phyloP scores from a whole-genome alignment of 2,329 filamentous ascomycete species.

The Sordariomycetes sp. region DNA sequence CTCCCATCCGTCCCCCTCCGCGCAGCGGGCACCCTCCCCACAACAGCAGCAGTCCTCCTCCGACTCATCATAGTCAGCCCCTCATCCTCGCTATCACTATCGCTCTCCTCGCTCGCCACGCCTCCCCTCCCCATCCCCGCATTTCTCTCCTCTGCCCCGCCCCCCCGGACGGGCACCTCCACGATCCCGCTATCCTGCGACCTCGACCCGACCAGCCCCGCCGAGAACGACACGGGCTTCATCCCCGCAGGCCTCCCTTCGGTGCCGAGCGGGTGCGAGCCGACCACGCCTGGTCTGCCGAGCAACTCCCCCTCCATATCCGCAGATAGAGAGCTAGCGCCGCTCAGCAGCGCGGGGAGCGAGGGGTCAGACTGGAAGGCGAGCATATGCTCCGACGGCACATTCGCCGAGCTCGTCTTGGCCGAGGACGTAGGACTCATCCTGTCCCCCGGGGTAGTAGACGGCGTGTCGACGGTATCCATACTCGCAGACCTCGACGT shows the following conservation, averaged over 20 bases:
- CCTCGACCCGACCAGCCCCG: constrained; percentile 14
- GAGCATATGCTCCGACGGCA: constrained; percentile 25
- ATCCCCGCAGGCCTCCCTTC: constrained; percentile 41
- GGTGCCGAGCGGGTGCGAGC: constrained; percentile 26
- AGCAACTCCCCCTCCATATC: constrained; percentile 49
- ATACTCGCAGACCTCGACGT: constrained; percentile 36
- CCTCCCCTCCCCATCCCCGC: neutral
- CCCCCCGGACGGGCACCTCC: constrained; percentile 12
- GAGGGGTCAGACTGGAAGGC: constrained; percentile 51
- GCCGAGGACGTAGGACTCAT: constrained; percentile 30
- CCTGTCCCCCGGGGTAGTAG: constrained; percentile 41
- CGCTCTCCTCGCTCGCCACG: constrained; percentile 6
- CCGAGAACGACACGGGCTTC: constrained; percentile 36
- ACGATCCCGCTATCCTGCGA: constrained; percentile 14
- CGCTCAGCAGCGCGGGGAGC: constrained; percentile 47
- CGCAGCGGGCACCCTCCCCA: constrained; percentile 3
- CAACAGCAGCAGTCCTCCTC: constrained; percentile 1
- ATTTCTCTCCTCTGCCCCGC: constrained; percentile 3
- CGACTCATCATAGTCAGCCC: constrained; percentile 8
- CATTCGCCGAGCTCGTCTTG: constrained; percentile 3
- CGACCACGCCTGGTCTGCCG: constrained; percentile 30
- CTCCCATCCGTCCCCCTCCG: constrained; percentile 8
- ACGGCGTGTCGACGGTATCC: constrained; percentile 31
- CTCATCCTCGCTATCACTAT: constrained; percentile 8
- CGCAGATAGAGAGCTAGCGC: constrained; percentile 50